These are phyloP conservation scores for Crithidia expoeki DNA, from an alignment of 208 protist species.

Conservation along the genomic window DNA sequence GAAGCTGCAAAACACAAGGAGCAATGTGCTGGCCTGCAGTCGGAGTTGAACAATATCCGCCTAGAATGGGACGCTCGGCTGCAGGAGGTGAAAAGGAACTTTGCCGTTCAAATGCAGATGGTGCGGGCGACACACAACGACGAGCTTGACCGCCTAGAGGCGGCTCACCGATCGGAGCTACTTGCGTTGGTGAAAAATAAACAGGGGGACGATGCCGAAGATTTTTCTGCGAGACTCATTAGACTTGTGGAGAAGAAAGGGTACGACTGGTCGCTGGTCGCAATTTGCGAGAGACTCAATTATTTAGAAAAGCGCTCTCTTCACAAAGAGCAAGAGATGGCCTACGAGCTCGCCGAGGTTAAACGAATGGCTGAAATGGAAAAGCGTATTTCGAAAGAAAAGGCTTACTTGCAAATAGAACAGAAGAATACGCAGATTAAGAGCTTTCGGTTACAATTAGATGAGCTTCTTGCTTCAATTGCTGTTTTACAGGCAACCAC, in stretches of 20 bases:
- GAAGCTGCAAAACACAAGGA: slow-evolving; percentile 43
- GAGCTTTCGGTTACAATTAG: slow-evolving; percentile 69
- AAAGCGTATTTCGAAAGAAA: slow-evolving; percentile 54
- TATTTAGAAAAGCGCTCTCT: slow-evolving; percentile 65
- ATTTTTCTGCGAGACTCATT: slow-evolving; percentile 15
- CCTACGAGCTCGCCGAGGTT: slow-evolving; percentile 59
- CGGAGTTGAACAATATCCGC: slow-evolving; percentile 31
- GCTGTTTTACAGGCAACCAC: slow-evolving; percentile 27
- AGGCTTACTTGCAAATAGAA: slow-evolving; percentile 66
- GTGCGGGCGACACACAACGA: slow-evolving; percentile 51
- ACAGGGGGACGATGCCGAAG: slow-evolving; percentile 3
- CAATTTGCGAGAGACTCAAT: slow-evolving; percentile 59
- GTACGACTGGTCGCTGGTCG: slow-evolving; percentile 50
- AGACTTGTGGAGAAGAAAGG: slow-evolving; percentile 27
- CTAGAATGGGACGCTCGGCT: slow-evolving; percentile 48
- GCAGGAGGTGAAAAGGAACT: slow-evolving; percentile 34
- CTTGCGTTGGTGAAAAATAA: slow-evolving; percentile 25
- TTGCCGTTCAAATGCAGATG: slow-evolving; percentile 39
- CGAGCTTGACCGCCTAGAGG: slow-evolving; percentile 51
- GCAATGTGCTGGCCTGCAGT: slow-evolving; percentile 29
- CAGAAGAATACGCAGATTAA: slow-evolving; percentile 88
- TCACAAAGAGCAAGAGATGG: slow-evolving; percentile 66
- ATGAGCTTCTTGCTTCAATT: slow-evolving; percentile 62
- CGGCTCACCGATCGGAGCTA: slow-evolving; percentile 46
- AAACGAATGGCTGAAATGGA: slow-evolving; percentile 73